Evolutionary conservation across 1,284 basidiomycete genomes (phyloP), one percentile per base, ranked within the genome.

Genomic region (Ustilago nuda): DNA sequence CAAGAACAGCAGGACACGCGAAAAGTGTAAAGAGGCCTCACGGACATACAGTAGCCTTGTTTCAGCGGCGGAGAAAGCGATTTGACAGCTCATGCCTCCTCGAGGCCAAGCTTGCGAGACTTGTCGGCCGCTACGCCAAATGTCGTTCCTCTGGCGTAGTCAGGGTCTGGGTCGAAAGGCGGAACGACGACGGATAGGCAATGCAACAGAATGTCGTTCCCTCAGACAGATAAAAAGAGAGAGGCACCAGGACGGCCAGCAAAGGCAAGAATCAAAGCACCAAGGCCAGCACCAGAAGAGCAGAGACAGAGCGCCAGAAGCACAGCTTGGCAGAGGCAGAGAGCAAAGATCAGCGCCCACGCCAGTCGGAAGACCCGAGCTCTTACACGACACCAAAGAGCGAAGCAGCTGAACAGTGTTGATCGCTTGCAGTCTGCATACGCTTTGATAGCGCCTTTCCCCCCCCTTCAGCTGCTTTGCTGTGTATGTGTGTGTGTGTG

Each of bases 61-160:
- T 37, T 48, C 41, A 62, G 61, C 59, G 35, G 61, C 46, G 61
- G 37, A 39, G 37, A 39, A 61, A 46, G 33, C n/a, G 39, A 11
- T 15, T 54, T 61, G 59, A 61, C 59, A 54, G 61, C 45, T 61
- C 35, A 50, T 37, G 58, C 27, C 8, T 48, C n/a, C 27, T 50
- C 17, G 27, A 32, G 23, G 11, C 30, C 19, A 30, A 43, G 41
- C 30, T 32, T 15, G 9, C 45, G 53, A 55, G 19, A 19, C 19
- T 37, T 56, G 41, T 56, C 55, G 43, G 55, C 39, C 55, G 55
- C 55, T 55, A 50, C n/a, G 23, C n/a, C n/a, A 37, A 27, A 27
- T 3, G 23, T 3, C 23, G 23, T 27, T 27, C 23, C 23, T 27
- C 23, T 27, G 23, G 23, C 23, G 23, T 27, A 27, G 23, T 3